Conservation (phyloP, 768 basidiomycete genomes). For the Floccularia luteovirens region DNA sequence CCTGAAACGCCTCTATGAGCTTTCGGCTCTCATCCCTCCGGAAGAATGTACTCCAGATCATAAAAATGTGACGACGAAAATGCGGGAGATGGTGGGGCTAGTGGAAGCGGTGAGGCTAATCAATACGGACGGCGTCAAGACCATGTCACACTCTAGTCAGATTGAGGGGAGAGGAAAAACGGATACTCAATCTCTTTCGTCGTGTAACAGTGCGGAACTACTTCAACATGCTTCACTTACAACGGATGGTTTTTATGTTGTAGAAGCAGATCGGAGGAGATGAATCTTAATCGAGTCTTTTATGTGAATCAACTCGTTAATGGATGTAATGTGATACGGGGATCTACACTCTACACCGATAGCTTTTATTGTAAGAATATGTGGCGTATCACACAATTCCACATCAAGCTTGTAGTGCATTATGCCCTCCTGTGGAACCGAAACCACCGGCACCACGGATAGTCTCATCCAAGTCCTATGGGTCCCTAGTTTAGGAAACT, state of each 20-base stretch:
- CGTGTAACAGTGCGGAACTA: slow-evolving; percentile 17
- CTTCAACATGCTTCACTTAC: slow-evolving; percentile 45
- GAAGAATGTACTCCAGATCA: slow-evolving; percentile 48
- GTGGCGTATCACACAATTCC: too few relatives aligned
- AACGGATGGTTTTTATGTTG: slow-evolving; percentile 50
- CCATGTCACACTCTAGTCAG: too few relatives aligned
- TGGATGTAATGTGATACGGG: too few relatives aligned
- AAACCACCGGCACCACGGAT: slow-evolving; percentile 81
- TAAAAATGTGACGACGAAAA: slow-evolving; percentile 39
- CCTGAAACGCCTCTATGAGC: slow-evolving; percentile 56
- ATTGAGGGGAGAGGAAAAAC: slow-evolving; percentile 24
- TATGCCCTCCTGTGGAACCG: slow-evolving; percentile 91
- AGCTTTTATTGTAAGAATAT: too few relatives aligned
- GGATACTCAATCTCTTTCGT: slow-evolving; percentile 13
- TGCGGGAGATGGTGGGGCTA: slow-evolving; percentile 67
- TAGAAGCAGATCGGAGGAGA: slow-evolving; percentile 40
- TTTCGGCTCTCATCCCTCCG: slow-evolving; percentile 70
- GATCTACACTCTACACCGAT: too few relatives aligned
- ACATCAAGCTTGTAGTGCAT: slow-evolving; percentile 18
- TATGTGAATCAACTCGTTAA: not conserved
- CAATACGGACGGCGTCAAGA: slow-evolving; percentile 29
- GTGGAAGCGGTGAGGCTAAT: slow-evolving; percentile 79
- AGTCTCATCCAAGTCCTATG: slow-evolving; percentile 79
- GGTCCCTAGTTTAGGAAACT: slow-evolving; percentile 2
- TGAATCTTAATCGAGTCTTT: slow-evolving; percentile 1